phyloP scores from a whole-genome alignment of 2,329 filamentous ascomycete species.

The Cordyceps fumosorosea region DNA sequence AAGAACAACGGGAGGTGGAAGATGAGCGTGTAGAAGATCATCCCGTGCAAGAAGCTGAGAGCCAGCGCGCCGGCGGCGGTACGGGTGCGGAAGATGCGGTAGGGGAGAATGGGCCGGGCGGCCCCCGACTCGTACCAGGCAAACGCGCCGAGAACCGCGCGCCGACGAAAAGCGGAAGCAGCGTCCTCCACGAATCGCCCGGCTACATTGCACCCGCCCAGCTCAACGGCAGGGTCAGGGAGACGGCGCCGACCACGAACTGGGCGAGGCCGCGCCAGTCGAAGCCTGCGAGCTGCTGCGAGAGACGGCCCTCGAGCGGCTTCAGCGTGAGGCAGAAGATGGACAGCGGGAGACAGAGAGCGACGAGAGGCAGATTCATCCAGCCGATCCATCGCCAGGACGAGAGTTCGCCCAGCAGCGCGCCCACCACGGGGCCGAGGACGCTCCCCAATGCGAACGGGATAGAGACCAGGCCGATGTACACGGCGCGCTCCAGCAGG shows the following conservation, averaged over 20 bases:
- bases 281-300: slow-evolving; percentile 19
- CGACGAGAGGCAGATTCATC: slow-evolving; percentile 26
- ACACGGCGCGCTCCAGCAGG: slow-evolving; percentile 25
- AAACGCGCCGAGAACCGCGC: slow-evolving; percentile 22
- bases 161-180: slow-evolving; percentile 27
- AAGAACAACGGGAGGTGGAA: slow-evolving; percentile 29
- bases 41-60: slow-evolving; percentile 25
- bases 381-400: slow-evolving; percentile 29
- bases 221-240: slow-evolving; percentile 25
- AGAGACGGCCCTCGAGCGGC: slow-evolving; percentile 1
- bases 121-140: slow-evolving; percentile 24
- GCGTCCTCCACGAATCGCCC: slow-evolving; percentile 27
- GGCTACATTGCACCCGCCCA: slow-evolving; percentile 28
- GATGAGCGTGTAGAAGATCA: slow-evolving; percentile 23
- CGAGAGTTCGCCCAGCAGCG: slow-evolving; percentile 19
- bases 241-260: slow-evolving; percentile 20
- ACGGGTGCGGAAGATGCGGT: slow-evolving; percentile 23
- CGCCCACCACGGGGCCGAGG: slow-evolving; percentile 22
- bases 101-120: slow-evolving; percentile 24
- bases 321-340: slow-evolving; percentile 22
- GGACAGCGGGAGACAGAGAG: slow-evolving; percentile 15
- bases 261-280: slow-evolving; percentile 27
- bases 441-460: slow-evolving; percentile 19
- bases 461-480: slow-evolving; percentile 21
- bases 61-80: slow-evolving; percentile 20